Conservation (phyloP, 1,139 yeast genomes). For the Candida freyschussii region DNA sequence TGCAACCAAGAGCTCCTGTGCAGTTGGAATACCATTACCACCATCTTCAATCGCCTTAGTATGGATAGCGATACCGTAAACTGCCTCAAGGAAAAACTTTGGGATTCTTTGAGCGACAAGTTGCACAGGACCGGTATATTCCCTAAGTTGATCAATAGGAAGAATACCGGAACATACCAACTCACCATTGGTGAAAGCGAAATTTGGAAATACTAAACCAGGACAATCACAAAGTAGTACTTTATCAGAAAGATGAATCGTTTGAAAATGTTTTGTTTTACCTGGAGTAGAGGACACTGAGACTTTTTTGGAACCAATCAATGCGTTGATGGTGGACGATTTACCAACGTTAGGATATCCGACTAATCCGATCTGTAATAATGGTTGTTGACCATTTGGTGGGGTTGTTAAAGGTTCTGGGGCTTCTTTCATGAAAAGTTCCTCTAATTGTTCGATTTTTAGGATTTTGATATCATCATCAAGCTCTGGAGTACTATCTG, state of each 20-base stretch:
- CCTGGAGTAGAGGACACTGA: slow-evolving; percentile 99
- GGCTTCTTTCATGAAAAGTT: slow-evolving; percentile 70
- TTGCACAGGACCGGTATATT: slow-evolving; percentile 86
- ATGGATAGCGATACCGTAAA: slow-evolving; percentile 87
- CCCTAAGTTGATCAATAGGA: slow-evolving; percentile 95
- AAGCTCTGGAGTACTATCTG: slow-evolving; percentile 29
- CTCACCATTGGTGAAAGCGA: slow-evolving; percentile 95
- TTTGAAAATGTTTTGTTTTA: slow-evolving; percentile 98
- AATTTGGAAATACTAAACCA: slow-evolving; percentile 97
- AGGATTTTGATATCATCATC: slow-evolving; percentile 61
- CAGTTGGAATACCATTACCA: slow-evolving; percentile 83
- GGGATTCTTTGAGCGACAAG: slow-evolving; percentile 88
- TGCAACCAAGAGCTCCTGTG: slow-evolving; percentile 83
- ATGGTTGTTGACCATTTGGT: slow-evolving; percentile 51
- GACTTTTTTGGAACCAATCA: slow-evolving; percentile 93
- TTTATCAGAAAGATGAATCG: slow-evolving; percentile 77
- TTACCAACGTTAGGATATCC: slow-evolving; percentile 97
- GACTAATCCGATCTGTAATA: slow-evolving; percentile 87
- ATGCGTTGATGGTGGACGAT: slow-evolving; percentile 91
- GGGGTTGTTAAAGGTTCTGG: slow-evolving; percentile 61
- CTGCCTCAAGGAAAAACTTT: slow-evolving; percentile 80
- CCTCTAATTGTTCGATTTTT: slow-evolving; percentile 80
- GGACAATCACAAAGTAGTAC: slow-evolving; percentile 97
- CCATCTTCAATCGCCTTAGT: slow-evolving; percentile 77
- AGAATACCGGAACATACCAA: slow-evolving; percentile 96